These are phyloP conservation scores for Craterostigma plantagineum DNA, from an alignment of 257 asterid genomes.

Conservation along the genomic window DNA sequence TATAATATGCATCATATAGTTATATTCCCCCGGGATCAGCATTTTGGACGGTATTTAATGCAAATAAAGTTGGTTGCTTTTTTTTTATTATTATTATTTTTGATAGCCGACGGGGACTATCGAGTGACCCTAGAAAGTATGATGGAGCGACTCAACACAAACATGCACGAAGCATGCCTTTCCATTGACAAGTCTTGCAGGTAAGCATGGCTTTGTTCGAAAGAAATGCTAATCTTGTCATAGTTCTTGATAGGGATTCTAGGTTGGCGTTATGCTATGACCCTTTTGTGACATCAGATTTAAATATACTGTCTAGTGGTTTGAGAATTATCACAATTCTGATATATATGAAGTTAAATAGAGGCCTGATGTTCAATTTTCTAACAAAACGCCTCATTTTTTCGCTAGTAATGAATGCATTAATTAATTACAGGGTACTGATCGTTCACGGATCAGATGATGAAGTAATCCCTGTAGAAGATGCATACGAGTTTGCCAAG, in stretches of 20 bases:
- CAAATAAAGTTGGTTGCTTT: neutral
- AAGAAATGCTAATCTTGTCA: neutral
- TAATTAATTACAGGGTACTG: constrained; percentile 37
- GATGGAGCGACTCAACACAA: constrained; percentile 55
- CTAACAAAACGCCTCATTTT: neutral
- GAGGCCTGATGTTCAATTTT: neutral
- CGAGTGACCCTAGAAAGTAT: constrained; percentile 59
- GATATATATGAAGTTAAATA: neutral
- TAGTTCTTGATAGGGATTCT: neutral
- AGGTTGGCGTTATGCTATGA: neutral
- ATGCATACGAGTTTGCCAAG: constrained; percentile 50
- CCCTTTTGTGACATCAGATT: too few relatives aligned
- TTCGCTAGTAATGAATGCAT: neutral
- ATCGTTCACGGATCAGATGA: constrained; percentile 71
- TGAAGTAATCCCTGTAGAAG: constrained; percentile 49
- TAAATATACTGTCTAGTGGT: neutral
- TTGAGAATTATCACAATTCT: neutral
- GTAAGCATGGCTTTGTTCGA: constrained; percentile 13
- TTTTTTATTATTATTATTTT: neutral
- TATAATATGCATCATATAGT: too few relatives aligned
- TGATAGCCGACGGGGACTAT: constrained; percentile 38
- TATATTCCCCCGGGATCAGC: too few relatives aligned
- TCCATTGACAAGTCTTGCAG: constrained; percentile 47
- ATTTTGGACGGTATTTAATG: neutral
- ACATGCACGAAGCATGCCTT: constrained; percentile 64